Base-by-base conservation (phyloP, 139 green algal species). In the Micromonas pusilla region DNA sequence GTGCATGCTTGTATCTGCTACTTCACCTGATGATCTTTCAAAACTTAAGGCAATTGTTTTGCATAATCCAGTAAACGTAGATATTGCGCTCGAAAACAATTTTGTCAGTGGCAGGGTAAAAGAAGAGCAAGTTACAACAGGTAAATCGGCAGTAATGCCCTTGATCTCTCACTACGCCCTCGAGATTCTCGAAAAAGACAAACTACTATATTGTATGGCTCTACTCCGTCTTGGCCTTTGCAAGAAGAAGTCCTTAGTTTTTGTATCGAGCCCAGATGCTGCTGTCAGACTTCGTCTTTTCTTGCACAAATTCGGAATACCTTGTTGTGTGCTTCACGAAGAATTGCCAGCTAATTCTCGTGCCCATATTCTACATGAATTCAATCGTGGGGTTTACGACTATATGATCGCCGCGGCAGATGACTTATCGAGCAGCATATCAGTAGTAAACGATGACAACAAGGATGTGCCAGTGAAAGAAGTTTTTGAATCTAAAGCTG, bases 331-430 rank as follows among this genome's bases (percentile, higher is more conserved):
- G 65, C 84, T 98, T 0, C 92, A 94, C 66, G 74, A 89, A 2
- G 90, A 96, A 80, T 83, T 97, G 67, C 92, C 92, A 0, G 83
- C 93, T 28, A 97, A 97, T 83, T 91, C 84, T 16, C 82, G 91
- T 13, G 85, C 91, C 57, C 88, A 93, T 85, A 92, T 95, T 66
- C 81, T 95, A 57, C 86, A 95, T 76, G 82, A 93, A 67, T 96
- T 96, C 82, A 96, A 96, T 74, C 76, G 60, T 3, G 94, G 94
- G 0, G 80, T 96, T 3, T 97, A 97, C 66, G 93, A 98, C 83
- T 92, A 91, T 78, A 81, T 98, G 1, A 93, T 98, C 67, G 94
- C 94, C 36, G 96, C 91, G 4, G 85, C 88, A 32, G 71, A 88
- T 36, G 62, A 54, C 65, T 23, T 39, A 23, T 39, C 28, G 28